These are phyloP conservation scores for Priceomyces castillae DNA, from an alignment of 805 yeast species.

Conservation along the genomic window DNA sequence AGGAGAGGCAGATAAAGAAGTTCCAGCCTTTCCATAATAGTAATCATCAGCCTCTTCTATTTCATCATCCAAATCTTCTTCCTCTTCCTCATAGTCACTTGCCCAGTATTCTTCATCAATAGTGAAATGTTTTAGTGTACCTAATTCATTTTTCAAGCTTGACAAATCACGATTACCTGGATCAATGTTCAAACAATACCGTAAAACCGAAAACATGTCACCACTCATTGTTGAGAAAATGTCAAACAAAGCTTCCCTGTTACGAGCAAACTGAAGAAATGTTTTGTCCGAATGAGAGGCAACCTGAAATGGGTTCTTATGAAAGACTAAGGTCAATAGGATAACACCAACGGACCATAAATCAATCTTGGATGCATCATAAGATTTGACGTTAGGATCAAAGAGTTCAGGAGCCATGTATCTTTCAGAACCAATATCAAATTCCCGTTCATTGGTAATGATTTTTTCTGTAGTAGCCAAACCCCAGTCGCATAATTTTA, in stretches of 20 bases:
- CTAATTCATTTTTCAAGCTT: conserved; percentile 58
- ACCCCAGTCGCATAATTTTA: conserved; percentile 59
- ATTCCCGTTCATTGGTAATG: conserved; percentile 54
- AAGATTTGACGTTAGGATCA: conserved; percentile 55
- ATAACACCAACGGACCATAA: conserved; percentile 89
- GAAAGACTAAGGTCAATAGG: conserved; percentile 79
- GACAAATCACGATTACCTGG: conserved; percentile 77
- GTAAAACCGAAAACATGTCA: conserved; percentile 80
- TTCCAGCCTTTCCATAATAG: conserved; percentile 7
- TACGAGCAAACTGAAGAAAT: conserved; percentile 79
- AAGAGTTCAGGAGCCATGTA: conserved; percentile 95
- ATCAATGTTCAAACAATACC: conserved; percentile 76
- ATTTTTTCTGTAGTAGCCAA: conserved; percentile 50
- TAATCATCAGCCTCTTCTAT: conserved; percentile 14
- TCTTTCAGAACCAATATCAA: conserved; percentile 85
- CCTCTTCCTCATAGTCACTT: conserved; percentile 44
- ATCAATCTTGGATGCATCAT: conserved; percentile 80
- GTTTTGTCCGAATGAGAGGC: conserved; percentile 80
- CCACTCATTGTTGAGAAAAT: conserved; percentile 85
- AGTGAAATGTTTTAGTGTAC: conserved; percentile 64
- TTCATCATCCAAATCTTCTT: conserved; percentile 18
- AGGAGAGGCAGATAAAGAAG: conserved; percentile 12
- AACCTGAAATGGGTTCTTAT: conserved; percentile 79
- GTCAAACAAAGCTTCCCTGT: conserved; percentile 87
- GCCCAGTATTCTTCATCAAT: conserved; percentile 65